These are phyloP conservation scores for Fusarium abutilonis DNA, from an alignment of 2,329 filamentous ascomycete genomes.

Conservation along the genomic window DNA sequence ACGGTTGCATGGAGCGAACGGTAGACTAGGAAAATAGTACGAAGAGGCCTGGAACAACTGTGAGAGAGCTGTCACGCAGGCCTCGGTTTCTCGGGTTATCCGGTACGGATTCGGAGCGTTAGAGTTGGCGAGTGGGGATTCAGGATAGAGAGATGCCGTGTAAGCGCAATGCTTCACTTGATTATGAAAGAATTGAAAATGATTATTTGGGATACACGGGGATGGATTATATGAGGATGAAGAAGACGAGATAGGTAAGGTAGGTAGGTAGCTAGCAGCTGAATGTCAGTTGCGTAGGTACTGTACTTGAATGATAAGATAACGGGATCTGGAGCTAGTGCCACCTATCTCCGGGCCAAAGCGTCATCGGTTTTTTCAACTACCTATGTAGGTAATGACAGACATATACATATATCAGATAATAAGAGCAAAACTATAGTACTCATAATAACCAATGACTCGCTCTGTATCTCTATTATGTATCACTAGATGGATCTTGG, in stretches of 20 bases:
- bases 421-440: slow-evolving; percentile 7
- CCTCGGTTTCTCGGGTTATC: slow-evolving; percentile 39
- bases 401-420: background rate
- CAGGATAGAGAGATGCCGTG: background rate
- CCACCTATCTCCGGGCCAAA: slow-evolving; percentile 20
- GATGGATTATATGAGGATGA: slow-evolving; percentile 1
- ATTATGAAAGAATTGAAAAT: background rate
- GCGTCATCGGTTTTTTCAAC: slow-evolving; percentile 16
- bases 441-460: background rate
- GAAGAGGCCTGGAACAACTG: slow-evolving; percentile 45
- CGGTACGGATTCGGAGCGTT: slow-evolving; percentile 15
- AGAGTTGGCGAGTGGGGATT: background rate
- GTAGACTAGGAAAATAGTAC: background rate
- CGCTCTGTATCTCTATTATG: background rate
- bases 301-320: slow-evolving; percentile 42
- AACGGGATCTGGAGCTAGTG: slow-evolving; percentile 34
- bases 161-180: background rate
- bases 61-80: slow-evolving; percentile 43
- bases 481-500: too few relatives aligned
- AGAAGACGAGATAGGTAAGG: slow-evolving; percentile 13
- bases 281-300: slow-evolving; percentile 35
- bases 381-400: background rate
- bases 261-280: slow-evolving; percentile 18
- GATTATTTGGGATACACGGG: slow-evolving; percentile 2
- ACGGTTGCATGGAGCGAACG: slow-evolving; percentile 49